phyloP scores from a whole-genome alignment of 75 land plant species.

The Pinus tabuliformis region DNA sequence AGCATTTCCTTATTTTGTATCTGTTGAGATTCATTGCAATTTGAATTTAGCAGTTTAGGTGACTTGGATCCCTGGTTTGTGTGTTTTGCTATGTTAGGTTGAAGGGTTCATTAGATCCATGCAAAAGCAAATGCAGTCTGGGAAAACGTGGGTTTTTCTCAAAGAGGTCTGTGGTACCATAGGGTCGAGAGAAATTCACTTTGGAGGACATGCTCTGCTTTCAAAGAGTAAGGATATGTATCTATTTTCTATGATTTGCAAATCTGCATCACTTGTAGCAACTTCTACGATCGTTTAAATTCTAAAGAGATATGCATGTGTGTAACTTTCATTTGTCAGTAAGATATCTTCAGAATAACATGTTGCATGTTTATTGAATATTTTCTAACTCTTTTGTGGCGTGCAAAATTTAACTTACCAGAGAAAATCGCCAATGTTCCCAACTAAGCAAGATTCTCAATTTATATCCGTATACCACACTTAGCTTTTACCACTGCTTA shows the following conservation, averaged over 20 bases:
- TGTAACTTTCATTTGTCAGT: no score
- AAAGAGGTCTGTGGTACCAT: conserved; percentile 65
- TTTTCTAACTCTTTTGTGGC: no score
- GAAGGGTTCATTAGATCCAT: conserved; percentile 85
- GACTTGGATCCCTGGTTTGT: background rate
- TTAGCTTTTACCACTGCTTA: no score
- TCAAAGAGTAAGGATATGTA: conserved; percentile 60
- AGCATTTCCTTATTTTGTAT: background rate
- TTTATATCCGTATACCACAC: no score
- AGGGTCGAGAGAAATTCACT: conserved; percentile 80
- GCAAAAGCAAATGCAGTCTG: conserved; percentile 80
- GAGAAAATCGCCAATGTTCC: no score
- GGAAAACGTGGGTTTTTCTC: conserved; percentile 89
- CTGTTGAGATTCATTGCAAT: background rate
- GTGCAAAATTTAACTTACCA: no score
- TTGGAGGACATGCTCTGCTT: conserved; percentile 92
- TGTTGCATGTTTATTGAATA: background rate
- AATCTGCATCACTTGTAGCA: no score
- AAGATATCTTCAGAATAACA: background rate
- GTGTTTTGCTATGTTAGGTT: conserved; percentile 12
- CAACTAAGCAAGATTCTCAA: no score
- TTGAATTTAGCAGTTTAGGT: background rate
- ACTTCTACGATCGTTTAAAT: no score
- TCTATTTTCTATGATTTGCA: no score
- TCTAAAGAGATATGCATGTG: no score